Conservation (phyloP, 2,329 filamentous ascomycete genomes). For the Diplodia intermedia region DNA sequence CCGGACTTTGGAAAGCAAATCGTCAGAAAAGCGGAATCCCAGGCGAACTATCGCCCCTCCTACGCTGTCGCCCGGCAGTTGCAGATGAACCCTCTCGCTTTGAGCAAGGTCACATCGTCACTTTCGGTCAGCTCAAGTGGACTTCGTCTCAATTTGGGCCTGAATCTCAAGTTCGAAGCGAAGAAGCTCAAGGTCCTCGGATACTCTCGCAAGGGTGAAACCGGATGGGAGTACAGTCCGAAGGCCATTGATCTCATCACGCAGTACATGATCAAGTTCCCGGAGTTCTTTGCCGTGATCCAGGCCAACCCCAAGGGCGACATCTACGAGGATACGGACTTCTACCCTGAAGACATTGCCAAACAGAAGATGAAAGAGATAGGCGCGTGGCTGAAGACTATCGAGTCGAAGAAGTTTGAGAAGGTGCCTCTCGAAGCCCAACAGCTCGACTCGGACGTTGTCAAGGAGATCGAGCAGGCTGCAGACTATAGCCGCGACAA, state of each 20-base stretch:
- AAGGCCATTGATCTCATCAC: constrained; percentile 81
- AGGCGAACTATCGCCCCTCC: constrained; percentile 81
- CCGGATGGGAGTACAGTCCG: constrained; percentile 94
- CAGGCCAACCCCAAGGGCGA: constrained; percentile 84
- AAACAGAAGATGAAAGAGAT: constrained; percentile 90
- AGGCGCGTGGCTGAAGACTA: constrained; percentile 86
- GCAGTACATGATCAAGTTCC: constrained; percentile 92
- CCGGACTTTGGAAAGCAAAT: constrained; percentile 80
- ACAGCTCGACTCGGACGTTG: constrained; percentile 90
- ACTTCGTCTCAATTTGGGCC: constrained; percentile 83
- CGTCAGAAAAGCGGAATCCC: constrained; percentile 71
- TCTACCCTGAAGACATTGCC: constrained; percentile 78
- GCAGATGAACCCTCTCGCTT: constrained; percentile 79
- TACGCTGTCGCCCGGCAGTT: constrained; percentile 87
- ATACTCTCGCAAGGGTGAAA: constrained; percentile 84
- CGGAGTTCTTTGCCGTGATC: constrained; percentile 91
- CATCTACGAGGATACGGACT: constrained; percentile 82
- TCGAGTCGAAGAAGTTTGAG: constrained; percentile 91
- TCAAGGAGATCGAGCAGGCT: constrained; percentile 77
- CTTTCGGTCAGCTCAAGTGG: constrained; percentile 86
- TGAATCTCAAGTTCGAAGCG: constrained; percentile 96
- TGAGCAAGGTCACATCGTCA: constrained; percentile 95
- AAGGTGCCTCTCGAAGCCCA: constrained; percentile 95
- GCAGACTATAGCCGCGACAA: constrained; percentile 69
- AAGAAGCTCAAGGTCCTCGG: constrained; percentile 95